These are phyloP conservation scores for Cucumis melo DNA, from an alignment of 306 rosid species.

Conservation along the genomic window DNA sequence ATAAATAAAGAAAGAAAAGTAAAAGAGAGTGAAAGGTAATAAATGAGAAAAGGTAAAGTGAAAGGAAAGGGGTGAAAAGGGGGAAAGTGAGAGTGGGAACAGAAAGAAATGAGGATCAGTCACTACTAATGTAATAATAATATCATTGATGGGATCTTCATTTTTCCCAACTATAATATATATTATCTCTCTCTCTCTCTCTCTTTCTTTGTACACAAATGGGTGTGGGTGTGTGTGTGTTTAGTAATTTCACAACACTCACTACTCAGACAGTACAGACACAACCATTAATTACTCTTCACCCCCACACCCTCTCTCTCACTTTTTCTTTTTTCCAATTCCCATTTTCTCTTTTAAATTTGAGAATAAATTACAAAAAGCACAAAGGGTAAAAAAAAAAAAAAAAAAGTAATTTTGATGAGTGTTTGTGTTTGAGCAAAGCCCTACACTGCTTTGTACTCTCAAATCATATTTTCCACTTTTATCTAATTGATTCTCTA, in stretches of 20 bases:
- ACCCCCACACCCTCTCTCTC: no score
- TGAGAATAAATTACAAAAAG: no score
- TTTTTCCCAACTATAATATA: no score
- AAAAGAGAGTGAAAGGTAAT: not conserved
- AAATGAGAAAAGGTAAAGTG: not conserved
- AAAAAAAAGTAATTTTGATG: not conserved
- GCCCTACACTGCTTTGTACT: no score
- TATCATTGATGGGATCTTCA: slow-evolving; percentile 8
- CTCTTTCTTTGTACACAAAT: no score
- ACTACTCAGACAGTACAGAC: not conserved
- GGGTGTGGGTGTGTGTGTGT: not conserved
- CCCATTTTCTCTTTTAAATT: no score
- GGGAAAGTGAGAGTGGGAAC: not conserved
- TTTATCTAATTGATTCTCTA: not conserved
- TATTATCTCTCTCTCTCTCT: no score
- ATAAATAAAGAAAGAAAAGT: not conserved
- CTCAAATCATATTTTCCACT: not conserved
- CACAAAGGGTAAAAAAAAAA: no score
- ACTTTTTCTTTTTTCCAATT: no score
- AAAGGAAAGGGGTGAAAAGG: not conserved
- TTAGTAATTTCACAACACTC: not conserved
- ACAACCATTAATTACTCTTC: not conserved
- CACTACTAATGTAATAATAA: no score
- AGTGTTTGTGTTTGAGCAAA: no score
- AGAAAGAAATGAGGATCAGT: slow-evolving; percentile 3